Conservation (phyloP, 495 filamentous ascomycete genomes). For the Articulospora tetracladia region DNA sequence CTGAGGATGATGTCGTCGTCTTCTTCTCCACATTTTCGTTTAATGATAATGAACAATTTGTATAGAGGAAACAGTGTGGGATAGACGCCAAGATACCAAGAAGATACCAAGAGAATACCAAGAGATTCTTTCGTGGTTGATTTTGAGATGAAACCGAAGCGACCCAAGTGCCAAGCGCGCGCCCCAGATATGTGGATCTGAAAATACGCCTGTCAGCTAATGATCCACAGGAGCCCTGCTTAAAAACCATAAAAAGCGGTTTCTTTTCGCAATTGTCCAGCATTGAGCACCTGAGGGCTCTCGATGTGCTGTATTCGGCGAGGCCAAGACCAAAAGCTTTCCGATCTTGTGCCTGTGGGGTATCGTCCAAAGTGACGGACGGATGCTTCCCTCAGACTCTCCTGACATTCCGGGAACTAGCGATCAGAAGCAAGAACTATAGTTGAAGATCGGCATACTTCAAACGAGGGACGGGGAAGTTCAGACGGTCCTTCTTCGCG, state of each 20-base stretch:
- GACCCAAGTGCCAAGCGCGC: not conserved
- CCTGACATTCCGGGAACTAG: not conserved
- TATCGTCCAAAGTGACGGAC: not conserved
- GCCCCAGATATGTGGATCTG: conserved; percentile 9
- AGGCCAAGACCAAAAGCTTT: not conserved
- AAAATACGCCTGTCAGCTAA: not conserved
- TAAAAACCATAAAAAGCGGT: not conserved
- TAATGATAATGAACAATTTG: not conserved
- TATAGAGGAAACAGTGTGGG: not conserved
- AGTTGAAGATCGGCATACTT: not conserved
- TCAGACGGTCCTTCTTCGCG: not conserved
- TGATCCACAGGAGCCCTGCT: not conserved
- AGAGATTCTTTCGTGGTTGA: not conserved
- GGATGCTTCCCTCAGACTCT: not conserved
- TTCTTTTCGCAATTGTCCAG: not conserved
- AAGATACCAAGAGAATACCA: not conserved
- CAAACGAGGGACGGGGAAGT: not conserved
- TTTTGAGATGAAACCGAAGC: not conserved
- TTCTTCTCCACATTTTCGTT: not conserved
- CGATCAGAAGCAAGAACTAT: not conserved
- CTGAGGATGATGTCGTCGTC: not conserved
- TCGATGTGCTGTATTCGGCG: not conserved
- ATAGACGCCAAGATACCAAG: conserved; percentile 1
- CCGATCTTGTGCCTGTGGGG: not conserved
- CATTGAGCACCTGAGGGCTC: not conserved